Base-by-base conservation (phyloP, 2,329 filamentous ascomycete species). In the Xylaria hypoxylon region DNA sequence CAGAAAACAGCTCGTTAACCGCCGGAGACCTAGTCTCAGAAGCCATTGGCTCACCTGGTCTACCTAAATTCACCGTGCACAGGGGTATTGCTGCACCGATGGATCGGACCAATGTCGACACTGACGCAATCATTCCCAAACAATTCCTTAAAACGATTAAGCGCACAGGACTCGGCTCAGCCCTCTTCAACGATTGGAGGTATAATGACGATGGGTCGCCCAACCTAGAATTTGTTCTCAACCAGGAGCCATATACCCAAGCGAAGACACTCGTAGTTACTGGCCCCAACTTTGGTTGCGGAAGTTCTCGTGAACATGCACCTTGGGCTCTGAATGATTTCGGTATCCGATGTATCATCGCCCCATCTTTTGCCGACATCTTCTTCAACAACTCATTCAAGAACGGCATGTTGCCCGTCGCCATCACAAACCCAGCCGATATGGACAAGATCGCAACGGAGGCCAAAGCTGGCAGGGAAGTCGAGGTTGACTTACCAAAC, bases 321-420 rank as follows among this genome's bases (percentile, higher is more conserved):
- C 96, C 96, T 0, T 98, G 96, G 96, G 95, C 96, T 5, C 87
- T 98, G 26, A 89, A 97, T 64, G 96, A 98, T 81, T 98, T 98
- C 74, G 96, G 96, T 72, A 97, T 99, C 83, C 93, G 91, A 78
- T 95, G 91, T 79, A 86, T 98, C 75, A 97, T 98, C 73, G 96
- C 95, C 0, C 93, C 93, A 1, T 94, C 92, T 1, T 89, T 87
- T 68, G 83, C 74, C 65, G 93, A 97, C 77, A 99, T 99, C 80
- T 97, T 97, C 89, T 96, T 95, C 88, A 97, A 97, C 88, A 99
- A 99, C 85, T 96, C 92, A n/a, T 98, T 97, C 88, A 98, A 99
- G 87, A 99, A 99, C 84, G 95, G 95, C 83, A 98, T 98, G 96
- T 85, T 98, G 70, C 94, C 95, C 53, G 89, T 98, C 68, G 82